Percentiles rank a stretch among this genome's conserved stretches.
phyloP scores from a whole-genome alignment of 495 filamentous ascomycete species.

The Aspergillus indologenus region DNA sequence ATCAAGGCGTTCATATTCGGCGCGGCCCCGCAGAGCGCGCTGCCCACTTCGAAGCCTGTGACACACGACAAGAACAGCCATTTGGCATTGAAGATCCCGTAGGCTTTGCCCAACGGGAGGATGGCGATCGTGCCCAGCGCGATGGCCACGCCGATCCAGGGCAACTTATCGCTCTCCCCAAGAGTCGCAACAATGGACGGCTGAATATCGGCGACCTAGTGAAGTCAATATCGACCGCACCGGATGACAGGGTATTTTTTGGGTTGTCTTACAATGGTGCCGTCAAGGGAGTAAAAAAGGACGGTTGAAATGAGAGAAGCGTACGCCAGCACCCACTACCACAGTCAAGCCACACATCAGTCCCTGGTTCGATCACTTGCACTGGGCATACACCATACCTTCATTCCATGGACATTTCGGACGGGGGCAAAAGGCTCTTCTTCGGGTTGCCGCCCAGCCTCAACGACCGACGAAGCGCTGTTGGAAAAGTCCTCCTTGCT shows the following conservation, averaged over 20 bases:
- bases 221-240: too few species aligned
- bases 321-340: conserved; percentile 42
- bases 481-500: too few species aligned
- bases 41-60: conserved; percentile 49
- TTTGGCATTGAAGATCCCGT: conserved; percentile 52
- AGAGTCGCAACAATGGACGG: conserved; percentile 49
- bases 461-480: too few species aligned
- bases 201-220: conserved; percentile 51
- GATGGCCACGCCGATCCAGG: conserved; percentile 57
- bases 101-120: conserved; percentile 46
- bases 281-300: conserved; percentile 58
- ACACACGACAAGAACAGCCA: conserved; percentile 48
- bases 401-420: too few species aligned
- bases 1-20: conserved; percentile 51
- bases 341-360: not conserved
- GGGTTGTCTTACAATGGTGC: conserved; percentile 45
- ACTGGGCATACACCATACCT: too few species aligned
- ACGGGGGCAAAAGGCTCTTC: too few species aligned
- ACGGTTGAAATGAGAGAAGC: conserved; percentile 43
- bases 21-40: conserved; percentile 54
- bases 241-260: too few species aligned
- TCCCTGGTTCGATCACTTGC: too few species aligned
- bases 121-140: conserved; percentile 46
- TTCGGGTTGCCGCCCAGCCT: too few species aligned
- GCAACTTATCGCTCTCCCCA: conserved; percentile 49